Evolutionary conservation across 116 monocot genomes (phyloP).

Genomic region (Zostera marina): DNA sequence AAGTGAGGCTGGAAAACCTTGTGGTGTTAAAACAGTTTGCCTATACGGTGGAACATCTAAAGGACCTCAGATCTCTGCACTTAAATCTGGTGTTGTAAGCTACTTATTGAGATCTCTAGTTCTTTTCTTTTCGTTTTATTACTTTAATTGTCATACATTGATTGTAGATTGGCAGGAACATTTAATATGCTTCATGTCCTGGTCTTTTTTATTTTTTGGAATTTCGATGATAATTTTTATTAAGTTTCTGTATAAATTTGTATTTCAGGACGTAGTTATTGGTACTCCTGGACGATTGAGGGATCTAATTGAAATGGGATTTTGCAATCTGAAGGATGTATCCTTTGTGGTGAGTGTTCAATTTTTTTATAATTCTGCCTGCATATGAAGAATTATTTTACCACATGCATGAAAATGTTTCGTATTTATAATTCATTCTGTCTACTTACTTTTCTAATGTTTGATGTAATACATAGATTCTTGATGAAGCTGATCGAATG

Average conservation of each 20-base stretch:
- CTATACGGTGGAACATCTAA: conserved; percentile 93
- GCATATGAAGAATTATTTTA: too few species aligned
- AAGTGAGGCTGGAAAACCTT: conserved; percentile 65
- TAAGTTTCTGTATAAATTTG: background rate
- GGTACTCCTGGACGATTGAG: conserved; percentile 90
- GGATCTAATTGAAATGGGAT: conserved; percentile 89
- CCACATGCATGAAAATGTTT: too few species aligned
- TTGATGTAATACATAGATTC: conserved; percentile 29
- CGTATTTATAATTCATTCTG: background rate
- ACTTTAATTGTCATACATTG: background rate
- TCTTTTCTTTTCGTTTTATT: background rate
- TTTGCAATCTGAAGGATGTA: conserved; percentile 63
- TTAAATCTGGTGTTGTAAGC: conserved; percentile 96
- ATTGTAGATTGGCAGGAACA: too few species aligned
- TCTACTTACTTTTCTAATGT: background rate
- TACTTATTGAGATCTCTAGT: background rate
- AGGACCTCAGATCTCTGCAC: conserved; percentile 77
- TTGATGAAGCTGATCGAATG: conserved; percentile 99
- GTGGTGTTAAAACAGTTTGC: conserved; percentile 72
- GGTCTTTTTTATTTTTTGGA: too few species aligned
- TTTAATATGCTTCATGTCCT: too few species aligned
- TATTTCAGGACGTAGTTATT: conserved; percentile 78
- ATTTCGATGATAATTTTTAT: background rate
- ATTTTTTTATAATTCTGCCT: too few species aligned
- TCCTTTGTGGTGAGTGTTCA: conserved; percentile 71